These are phyloP conservation scores for Ensete ventricosum DNA, from an alignment of 176 grass and related monocot genomes.

Conservation along the genomic window DNA sequence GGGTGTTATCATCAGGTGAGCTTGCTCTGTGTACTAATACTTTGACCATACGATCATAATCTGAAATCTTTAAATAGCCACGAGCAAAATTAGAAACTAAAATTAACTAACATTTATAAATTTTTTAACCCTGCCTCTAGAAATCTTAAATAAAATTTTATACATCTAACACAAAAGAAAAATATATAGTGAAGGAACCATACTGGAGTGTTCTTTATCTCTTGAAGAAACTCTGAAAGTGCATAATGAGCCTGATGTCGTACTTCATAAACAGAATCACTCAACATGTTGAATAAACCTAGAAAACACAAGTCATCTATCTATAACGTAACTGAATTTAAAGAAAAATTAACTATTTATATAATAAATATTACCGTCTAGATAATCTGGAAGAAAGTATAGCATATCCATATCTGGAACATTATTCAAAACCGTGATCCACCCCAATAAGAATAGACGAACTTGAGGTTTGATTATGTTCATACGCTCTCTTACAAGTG, in stretches of 20 bases:
- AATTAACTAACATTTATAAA: no score
- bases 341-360: no score
- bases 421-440: conserved; percentile 97
- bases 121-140: no score
- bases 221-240: conserved; percentile 98
- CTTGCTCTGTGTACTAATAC: conserved; percentile 83
- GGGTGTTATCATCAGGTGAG: conserved; percentile 85
- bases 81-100: not conserved
- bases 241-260: conserved; percentile 92
- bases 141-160: no score
- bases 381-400: conserved; percentile 98
- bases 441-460: conserved; percentile 94
- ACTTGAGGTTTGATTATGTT: conserved; percentile 95
- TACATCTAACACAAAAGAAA: no score
- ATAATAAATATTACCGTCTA: conserved; percentile 56
- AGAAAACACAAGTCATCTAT: not conserved
- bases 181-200: conserved; percentile 3
- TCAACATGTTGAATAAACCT: conserved; percentile 99
- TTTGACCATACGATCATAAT: conserved; percentile 97
- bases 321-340: no score
- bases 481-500: conserved; percentile 95
- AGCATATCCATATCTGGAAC: conserved; percentile 99
- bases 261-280: conserved; percentile 87
- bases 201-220: conserved; percentile 99
- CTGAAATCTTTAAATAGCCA: conserved; percentile 62